Evolutionary conservation across 129 eudicot genomes (phyloP).

Genomic region (Ambrosia trifida): DNA sequence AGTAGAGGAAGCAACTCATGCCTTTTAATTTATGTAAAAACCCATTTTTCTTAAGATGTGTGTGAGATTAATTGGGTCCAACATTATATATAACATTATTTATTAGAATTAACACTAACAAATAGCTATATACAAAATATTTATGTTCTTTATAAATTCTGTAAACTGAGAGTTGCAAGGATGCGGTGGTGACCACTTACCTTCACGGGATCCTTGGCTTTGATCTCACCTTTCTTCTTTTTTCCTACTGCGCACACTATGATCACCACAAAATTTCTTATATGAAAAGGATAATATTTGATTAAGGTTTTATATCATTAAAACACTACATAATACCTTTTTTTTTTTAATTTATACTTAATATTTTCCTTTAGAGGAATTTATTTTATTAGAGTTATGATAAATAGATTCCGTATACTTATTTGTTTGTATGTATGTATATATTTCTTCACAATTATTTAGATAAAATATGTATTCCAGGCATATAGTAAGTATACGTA

Average conservation of each 20-base stretch:
- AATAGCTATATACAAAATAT: too few relatives aligned
- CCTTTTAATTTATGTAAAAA: too few relatives aligned
- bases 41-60: too few relatives aligned
- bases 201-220: conserved; percentile 39
- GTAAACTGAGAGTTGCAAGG: conserved; percentile 14
- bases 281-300: neutral
- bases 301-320: neutral
- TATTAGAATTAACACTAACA: too few relatives aligned
- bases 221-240: conserved; percentile 2
- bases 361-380: neutral
- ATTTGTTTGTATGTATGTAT: neutral
- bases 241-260: neutral
- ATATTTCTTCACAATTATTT: neutral
- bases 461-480: neutral
- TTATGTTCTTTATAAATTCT: neutral
- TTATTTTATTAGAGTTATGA: neutral
- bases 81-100: too few relatives aligned
- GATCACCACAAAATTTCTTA: conserved; percentile 17
- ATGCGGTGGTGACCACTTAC: conserved; percentile 41
- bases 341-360: neutral
- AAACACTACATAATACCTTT: neutral
- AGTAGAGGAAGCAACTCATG: too few relatives aligned
- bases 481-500: neutral
- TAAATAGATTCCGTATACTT: neutral
- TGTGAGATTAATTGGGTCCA: too few relatives aligned